Percentiles rank a stretch among this genome's conserved stretches.
phyloP scores from a whole-genome alignment of 2,329 filamentous ascomycete species.

The Colletotrichum sp. region DNA sequence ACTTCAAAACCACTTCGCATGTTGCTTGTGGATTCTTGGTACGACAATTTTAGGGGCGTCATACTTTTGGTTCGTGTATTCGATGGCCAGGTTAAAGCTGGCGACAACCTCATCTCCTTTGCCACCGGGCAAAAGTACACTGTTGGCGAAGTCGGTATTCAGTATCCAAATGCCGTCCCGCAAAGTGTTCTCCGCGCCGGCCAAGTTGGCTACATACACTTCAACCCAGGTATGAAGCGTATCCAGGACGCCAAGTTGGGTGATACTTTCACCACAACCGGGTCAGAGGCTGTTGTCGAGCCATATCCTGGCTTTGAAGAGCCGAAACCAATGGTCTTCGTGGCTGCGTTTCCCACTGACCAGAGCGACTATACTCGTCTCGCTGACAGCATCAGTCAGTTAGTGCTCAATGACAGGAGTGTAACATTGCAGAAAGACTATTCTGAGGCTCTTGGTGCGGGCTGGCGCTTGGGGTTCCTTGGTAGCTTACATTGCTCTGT shows the following conservation, averaged over 20 bases:
- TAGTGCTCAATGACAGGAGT: constrained; percentile 93
- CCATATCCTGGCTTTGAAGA: constrained; percentile 93
- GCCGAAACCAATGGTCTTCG: constrained; percentile 98
- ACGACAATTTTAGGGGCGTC: constrained; percentile 94
- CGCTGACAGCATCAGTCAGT: constrained; percentile 92
- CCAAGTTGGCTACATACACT: constrained; percentile 95
- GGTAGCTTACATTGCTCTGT: constrained; percentile 99
- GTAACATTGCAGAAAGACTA: constrained; percentile 94
- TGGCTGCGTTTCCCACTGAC: constrained; percentile 94
- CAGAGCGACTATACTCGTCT: constrained; percentile 85
- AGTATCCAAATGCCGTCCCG: constrained; percentile 87
- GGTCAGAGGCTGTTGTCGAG: constrained; percentile 76
- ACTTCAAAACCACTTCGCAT: constrained; percentile 76
- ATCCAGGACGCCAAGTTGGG: constrained; percentile 96
- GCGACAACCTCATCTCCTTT: constrained; percentile 86
- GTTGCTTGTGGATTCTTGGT: constrained; percentile 97
- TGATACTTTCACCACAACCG: constrained; percentile 89
- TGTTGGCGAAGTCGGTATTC: constrained; percentile 95
- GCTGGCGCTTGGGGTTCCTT: constrained; percentile 92
- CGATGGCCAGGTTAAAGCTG: constrained; percentile 81
- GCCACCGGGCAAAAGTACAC: constrained; percentile 89
- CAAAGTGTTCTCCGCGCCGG: constrained; percentile 84
- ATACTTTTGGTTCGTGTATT: constrained; percentile 91
- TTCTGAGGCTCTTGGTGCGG: constrained; percentile 90
- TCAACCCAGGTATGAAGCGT: constrained; percentile 98